Evolutionary conservation across 2,329 filamentous ascomycete species (phyloP), one percentile per base, ranked within the genome.

Genomic region (Exophiala mesophila): DNA sequence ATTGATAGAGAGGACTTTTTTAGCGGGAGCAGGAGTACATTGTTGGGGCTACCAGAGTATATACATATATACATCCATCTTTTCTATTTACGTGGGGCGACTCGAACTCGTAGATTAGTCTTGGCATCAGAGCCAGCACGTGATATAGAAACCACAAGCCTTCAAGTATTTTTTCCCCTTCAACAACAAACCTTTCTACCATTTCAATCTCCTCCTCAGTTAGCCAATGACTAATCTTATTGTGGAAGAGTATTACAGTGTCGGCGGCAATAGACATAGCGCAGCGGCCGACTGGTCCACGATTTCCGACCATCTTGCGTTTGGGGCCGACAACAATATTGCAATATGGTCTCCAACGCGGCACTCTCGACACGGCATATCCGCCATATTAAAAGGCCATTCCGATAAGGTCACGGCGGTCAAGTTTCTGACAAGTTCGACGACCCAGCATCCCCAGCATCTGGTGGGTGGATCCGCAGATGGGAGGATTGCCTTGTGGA

Each of bases 191-290:
- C n/a, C n/a, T 26, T 12, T 26, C 23, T 26, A 12, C 23, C 12
- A 26, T 26, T 12, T 7, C 12, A 12, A 26, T 12, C 12, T 26
- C 23, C 7, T 12, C 23, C 6, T 26, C 23, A 26, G 12, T 26
- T n/a, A n/a, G n/a, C n/a, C 23, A 26, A 48, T 48, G 45, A 23
- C 31, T 41, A 13, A 21, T 31, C 17, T 48, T 12, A 41, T 38
- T 12, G 36, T 36, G 21, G 36, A 24, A 33, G 69, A 73, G 31
- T 80, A 76, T 56, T 71, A 92, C 54, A 82, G 87, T 34, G 80
- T 83, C 50, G 92, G 92, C 47, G 90, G 88, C 34, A 98, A 97
- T 64, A 77, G 90, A 56, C 87, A 97, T 58, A 85, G 90, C 13
- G 82, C 83, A 12, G 85, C 88, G 19, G 89, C 90, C 19, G 90